phyloP scores from a whole-genome alignment of 1,139 yeast species.

The Kurtzmaniella natalensis region DNA sequence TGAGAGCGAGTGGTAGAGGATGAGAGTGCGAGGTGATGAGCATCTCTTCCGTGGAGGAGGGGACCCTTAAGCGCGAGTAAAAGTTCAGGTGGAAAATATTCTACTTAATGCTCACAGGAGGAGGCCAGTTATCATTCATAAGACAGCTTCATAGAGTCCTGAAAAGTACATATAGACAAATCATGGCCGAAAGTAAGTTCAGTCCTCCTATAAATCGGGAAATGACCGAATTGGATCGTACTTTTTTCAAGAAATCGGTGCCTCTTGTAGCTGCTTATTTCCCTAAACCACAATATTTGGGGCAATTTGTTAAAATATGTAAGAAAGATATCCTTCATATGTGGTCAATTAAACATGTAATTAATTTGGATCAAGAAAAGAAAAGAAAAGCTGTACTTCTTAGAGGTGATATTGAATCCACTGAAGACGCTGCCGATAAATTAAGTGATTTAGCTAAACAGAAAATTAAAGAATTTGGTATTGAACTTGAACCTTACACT shows the following conservation, averaged over 20 bases:
- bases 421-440: constrained; percentile 31
- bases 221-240: constrained; percentile 63
- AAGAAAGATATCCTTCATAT: constrained; percentile 55
- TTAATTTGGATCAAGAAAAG: constrained; percentile 35
- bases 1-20: too few relatives aligned
- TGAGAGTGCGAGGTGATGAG: too few relatives aligned
- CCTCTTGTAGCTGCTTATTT: constrained; percentile 65
- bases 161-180: constrained; percentile 18
- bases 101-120: too few relatives aligned
- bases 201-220: constrained; percentile 67
- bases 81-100: too few relatives aligned
- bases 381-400: constrained; percentile 60
- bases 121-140: too few relatives aligned
- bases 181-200: constrained; percentile 28
- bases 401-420: constrained; percentile 43
- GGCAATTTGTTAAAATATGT: constrained; percentile 49
- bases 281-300: constrained; percentile 60
- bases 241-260: constrained; percentile 52
- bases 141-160: constrained; percentile 1
- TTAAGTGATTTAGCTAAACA: constrained; percentile 41
- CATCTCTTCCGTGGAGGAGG: too few relatives aligned
- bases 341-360: constrained; percentile 65
- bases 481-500: constrained; percentile 48
- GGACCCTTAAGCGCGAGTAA: too few relatives aligned
- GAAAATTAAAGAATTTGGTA: constrained; percentile 43